These are phyloP conservation scores for Arabis hirsuta DNA, from an alignment of 345 rosid genomes.

Conservation along the genomic window DNA sequence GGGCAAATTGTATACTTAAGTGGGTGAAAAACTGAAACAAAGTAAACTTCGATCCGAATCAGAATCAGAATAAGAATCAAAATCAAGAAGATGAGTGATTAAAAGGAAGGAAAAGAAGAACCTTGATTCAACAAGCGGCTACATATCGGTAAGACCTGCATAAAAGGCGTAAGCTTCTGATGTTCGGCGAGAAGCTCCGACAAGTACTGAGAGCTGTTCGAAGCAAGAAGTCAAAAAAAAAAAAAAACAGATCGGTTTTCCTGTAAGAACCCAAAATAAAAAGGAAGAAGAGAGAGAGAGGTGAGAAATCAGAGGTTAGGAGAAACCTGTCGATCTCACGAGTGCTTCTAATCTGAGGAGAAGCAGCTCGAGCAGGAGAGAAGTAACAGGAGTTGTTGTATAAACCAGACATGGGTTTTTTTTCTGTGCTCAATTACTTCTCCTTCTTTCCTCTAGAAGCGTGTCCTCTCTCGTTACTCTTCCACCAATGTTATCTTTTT, in stretches of 20 bases:
- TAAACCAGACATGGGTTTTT: constrained; percentile 78
- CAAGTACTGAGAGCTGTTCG: constrained; percentile 72
- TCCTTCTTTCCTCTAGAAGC: constrained; percentile 14
- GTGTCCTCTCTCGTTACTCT: background rate
- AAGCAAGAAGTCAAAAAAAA: background rate
- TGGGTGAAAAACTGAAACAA: background rate
- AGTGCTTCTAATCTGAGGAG: constrained; percentile 95
- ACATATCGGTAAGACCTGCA: constrained; percentile 86
- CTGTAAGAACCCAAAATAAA: background rate
- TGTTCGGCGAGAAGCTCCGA: constrained; percentile 91
- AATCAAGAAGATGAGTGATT: too few relatives aligned
- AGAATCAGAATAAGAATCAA: too few relatives aligned
- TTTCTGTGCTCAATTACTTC: background rate
- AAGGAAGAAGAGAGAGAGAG: background rate
- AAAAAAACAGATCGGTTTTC: constrained; percentile 20
- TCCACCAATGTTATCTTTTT: too few relatives aligned
- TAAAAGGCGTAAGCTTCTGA: constrained; percentile 95
- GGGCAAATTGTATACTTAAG: constrained; percentile 6
- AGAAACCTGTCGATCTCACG: constrained; percentile 88
- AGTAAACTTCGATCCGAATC: constrained; percentile 26
- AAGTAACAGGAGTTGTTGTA: constrained; percentile 83
- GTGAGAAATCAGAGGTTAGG: too few relatives aligned
- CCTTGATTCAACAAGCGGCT: constrained; percentile 95
- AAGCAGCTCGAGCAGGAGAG: constrained; percentile 96
- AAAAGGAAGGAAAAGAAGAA: too few relatives aligned